phyloP scores from a whole-genome alignment of 805 yeast species.

The Ogataea paradorogensis region DNA sequence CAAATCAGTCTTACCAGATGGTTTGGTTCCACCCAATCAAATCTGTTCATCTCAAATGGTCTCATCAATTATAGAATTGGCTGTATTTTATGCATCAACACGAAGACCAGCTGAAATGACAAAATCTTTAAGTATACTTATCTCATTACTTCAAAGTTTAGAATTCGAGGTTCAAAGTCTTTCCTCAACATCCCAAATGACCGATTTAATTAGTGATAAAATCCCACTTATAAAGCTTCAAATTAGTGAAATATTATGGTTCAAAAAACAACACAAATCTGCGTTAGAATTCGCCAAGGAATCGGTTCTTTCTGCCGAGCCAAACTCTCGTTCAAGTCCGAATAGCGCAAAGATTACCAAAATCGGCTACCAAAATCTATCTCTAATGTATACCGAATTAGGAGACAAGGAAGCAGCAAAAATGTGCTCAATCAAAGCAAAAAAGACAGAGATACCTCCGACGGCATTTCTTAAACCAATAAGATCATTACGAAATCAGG shows the following conservation, averaged over 20 bases:
- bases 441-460: conserved; percentile 32
- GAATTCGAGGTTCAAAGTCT: conserved; percentile 26
- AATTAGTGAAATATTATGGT: conserved; percentile 42
- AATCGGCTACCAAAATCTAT: conserved; percentile 36
- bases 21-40: conserved; percentile 25
- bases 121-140: conserved; percentile 35
- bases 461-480: conserved; percentile 23
- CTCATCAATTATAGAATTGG: conserved; percentile 31
- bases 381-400: conserved; percentile 31
- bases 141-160: conserved; percentile 33
- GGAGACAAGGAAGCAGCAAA: conserved; percentile 29
- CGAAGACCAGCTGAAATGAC: conserved; percentile 20
- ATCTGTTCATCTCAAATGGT: conserved; percentile 23
- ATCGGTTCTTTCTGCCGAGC: conserved; percentile 33
- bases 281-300: conserved; percentile 43
- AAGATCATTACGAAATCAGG: conserved; percentile 31
- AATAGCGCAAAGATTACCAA: conserved; percentile 39
- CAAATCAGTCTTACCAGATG: conserved; percentile 4
- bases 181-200: conserved; percentile 14
- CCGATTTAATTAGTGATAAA: conserved; percentile 28
- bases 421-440: conserved; percentile 26
- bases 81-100: conserved; percentile 29
- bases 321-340: conserved; percentile 31
- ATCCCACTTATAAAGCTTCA: conserved; percentile 40
- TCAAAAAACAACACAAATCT: conserved; percentile 29